These are phyloP conservation scores for Cicer chorassanicum DNA, from an alignment of 306 rosid species.

Conservation along the genomic window DNA sequence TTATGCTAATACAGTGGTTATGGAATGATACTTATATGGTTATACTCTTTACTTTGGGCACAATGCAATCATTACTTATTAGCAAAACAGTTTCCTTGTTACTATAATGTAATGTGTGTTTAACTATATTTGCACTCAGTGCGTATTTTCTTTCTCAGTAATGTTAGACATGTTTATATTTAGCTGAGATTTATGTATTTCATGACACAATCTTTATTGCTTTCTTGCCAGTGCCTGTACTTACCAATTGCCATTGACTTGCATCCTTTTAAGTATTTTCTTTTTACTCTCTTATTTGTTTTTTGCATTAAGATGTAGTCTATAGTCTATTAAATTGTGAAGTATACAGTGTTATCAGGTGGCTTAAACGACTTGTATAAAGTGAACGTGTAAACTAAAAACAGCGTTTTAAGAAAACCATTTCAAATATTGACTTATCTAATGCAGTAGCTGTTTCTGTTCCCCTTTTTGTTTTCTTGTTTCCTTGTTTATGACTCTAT, in stretches of 20 bases:
- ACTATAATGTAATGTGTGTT: neutral
- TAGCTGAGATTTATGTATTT: neutral
- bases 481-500: too few species aligned
- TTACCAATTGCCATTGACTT: too few species aligned
- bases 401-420: neutral
- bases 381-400: too few species aligned
- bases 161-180: constrained; percentile 5
- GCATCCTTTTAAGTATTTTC: too few species aligned
- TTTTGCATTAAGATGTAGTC: neutral
- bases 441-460: constrained; percentile 2
- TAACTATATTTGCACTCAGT: too few species aligned
- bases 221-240: neutral
- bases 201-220: neutral
- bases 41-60: neutral
- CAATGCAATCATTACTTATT: neutral
- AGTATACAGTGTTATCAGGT: constrained; percentile 7
- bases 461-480: neutral
- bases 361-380: neutral
- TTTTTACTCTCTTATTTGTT: neutral
- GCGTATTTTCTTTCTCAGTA: too few species aligned
- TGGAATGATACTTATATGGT: neutral
- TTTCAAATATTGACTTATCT: constrained; percentile 23
- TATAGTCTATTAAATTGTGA: constrained; percentile 19
- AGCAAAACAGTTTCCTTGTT: neutral
- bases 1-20: neutral